Evolutionary conservation across 495 filamentous ascomycete genomes (phyloP).

Genomic region (Ramalina intermedia): DNA sequence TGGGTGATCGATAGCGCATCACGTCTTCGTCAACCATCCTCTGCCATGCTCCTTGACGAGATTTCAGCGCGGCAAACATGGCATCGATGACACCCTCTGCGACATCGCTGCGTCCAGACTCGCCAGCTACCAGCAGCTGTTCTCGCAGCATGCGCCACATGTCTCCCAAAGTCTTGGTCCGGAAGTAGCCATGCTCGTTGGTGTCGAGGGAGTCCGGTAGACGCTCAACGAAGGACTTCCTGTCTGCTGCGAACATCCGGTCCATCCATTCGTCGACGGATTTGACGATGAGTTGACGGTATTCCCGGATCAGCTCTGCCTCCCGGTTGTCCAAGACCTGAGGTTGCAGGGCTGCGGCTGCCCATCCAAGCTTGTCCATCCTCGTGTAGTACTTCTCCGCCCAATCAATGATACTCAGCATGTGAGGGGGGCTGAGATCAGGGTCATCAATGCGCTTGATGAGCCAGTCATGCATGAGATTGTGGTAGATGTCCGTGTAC

Average conservation of each 20-base stretch:
- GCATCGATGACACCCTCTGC: conserved; percentile 86
- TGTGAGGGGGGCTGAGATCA: conserved; percentile 58
- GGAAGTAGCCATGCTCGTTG: conserved; percentile 75
- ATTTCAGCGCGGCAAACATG: conserved; percentile 74
- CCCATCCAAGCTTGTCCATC: conserved; percentile 78
- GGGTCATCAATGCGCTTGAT: conserved; percentile 67
- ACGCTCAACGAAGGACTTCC: conserved; percentile 60
- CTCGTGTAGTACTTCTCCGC: conserved; percentile 89
- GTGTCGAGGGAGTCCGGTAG: conserved; percentile 67
- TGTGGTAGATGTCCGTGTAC: conserved; percentile 80
- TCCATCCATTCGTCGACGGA: conserved; percentile 97
- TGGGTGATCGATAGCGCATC: conserved; percentile 46
- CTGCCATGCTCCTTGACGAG: conserved; percentile 73
- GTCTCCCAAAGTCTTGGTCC: conserved; percentile 75
- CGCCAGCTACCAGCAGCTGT: conserved; percentile 66
- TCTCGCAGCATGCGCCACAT: conserved; percentile 97
- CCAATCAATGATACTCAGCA: conserved; percentile 88
- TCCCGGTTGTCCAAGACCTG: conserved; percentile 81
- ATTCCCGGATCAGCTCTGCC: conserved; percentile 79
- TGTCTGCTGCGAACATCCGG: conserved; percentile 68
- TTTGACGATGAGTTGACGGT: conserved; percentile 84
- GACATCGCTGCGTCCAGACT: conserved; percentile 71
- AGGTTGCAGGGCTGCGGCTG: conserved; percentile 54
- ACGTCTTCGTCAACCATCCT: conserved; percentile 78
- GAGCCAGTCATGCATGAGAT: conserved; percentile 87